These are phyloP conservation scores for Hylodesmum podocarpum DNA, from an alignment of 306 rosid species.

Conservation along the genomic window DNA sequence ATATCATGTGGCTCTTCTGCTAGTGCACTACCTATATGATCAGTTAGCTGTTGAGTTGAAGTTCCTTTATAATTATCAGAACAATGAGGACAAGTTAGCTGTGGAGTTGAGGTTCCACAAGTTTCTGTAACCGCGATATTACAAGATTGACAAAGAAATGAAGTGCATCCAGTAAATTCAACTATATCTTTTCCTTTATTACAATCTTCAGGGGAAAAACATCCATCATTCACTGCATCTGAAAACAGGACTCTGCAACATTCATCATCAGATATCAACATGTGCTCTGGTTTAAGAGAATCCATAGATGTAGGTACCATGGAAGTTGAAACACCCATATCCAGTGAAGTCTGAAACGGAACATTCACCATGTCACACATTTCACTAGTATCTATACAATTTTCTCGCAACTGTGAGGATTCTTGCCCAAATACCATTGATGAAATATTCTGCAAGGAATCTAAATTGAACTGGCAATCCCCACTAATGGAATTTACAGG, in stretches of 20 bases:
- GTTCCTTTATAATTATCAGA: conserved; percentile 39
- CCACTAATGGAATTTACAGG: conserved; percentile 45
- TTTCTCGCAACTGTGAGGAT: conserved; percentile 46
- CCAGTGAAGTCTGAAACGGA: conserved; percentile 52
- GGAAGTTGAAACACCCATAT: conserved; percentile 43
- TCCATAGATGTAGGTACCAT: conserved; percentile 40
- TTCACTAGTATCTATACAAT: conserved; percentile 48
- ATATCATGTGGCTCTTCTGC: conserved; percentile 45
- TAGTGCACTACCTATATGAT: conserved; percentile 30
- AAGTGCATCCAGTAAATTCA: conserved; percentile 51
- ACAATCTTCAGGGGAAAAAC: conserved; percentile 48
- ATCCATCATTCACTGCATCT: conserved; percentile 49
- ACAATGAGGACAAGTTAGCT: conserved; percentile 40
- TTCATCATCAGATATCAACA: conserved; percentile 79
- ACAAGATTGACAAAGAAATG: conserved; percentile 49
- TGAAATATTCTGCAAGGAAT: conserved; percentile 53
- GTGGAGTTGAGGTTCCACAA: conserved; percentile 39
- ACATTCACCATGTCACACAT: conserved; percentile 44
- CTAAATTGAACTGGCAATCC: conserved; percentile 50
- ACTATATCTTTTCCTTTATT: conserved; percentile 31
- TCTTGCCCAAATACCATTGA: conserved; percentile 57
- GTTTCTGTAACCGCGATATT: conserved; percentile 42
- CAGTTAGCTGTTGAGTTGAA: too few relatives aligned
- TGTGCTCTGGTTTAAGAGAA: conserved; percentile 50
- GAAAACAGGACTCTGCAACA: conserved; percentile 79